Percentiles rank a stretch among this genome's conserved stretches.
These are phyloP conservation scores for Cryptococcus deneoformans DNA, from an alignment of 1,284 basidiomycete genomes.

Conservation along the genomic window DNA sequence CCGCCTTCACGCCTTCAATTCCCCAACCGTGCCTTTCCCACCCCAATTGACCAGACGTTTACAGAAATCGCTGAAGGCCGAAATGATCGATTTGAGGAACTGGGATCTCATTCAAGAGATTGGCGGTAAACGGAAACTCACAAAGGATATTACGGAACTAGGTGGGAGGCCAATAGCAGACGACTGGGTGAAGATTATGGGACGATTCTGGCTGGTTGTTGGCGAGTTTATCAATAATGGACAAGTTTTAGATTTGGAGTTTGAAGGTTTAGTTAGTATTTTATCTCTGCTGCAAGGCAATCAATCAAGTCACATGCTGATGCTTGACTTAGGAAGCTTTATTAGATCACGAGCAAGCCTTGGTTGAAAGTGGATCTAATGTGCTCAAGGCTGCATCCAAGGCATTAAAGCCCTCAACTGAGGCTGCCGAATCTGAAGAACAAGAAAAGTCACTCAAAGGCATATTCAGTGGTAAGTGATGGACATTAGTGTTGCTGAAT, in stretches of 20 bases:
- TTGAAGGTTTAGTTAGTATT: not conserved
- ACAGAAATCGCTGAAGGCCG: not conserved
- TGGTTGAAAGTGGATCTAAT: conserved; percentile 1
- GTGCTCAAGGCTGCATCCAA: not conserved
- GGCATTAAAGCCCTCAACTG: conserved; percentile 3
- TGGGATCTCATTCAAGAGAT: conserved; percentile 28
- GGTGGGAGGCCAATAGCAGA: not conserved
- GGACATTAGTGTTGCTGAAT: not conserved
- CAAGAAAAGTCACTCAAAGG: not conserved
- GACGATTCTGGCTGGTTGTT: conserved; percentile 3
- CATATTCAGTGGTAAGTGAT: conserved; percentile 5
- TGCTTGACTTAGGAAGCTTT: not conserved
- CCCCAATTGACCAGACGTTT: not conserved
- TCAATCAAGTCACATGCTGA: not conserved
- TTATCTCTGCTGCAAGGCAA: not conserved
- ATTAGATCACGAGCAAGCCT: not conserved
- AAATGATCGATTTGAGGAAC: conserved; percentile 20
- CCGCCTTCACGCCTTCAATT: conserved; percentile 9
- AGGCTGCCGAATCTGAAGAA: no score
- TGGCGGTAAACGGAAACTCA: conserved; percentile 11
- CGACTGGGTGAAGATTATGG: conserved; percentile 18
- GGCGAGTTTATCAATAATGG: conserved; percentile 1
- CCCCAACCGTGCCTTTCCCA: not conserved
- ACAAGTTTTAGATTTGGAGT: not conserved
- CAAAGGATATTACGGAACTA: conserved; percentile 16